These are phyloP conservation scores for Camellia granthamiana DNA, from an alignment of 148 eudicot genomes.

Conservation along the genomic window DNA sequence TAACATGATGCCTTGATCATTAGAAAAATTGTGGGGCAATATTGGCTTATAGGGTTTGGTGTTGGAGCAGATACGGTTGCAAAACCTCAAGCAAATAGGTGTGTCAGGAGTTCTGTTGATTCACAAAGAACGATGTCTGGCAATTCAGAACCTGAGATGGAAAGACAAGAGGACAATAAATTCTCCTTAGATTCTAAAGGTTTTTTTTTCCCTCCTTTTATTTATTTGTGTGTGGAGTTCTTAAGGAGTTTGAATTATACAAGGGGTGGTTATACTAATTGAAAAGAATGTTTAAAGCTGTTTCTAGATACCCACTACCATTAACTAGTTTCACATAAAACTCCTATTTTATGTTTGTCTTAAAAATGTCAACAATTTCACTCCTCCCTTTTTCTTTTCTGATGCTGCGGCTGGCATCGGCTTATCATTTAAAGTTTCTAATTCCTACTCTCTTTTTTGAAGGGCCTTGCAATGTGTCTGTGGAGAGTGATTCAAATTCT, in stretches of 20 bases:
- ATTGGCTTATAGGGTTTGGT: constrained; percentile 16
- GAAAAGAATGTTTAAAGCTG: not conserved
- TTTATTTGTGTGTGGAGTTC: not conserved
- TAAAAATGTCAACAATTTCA: not conserved
- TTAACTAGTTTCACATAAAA: not conserved
- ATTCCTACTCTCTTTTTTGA: too few species aligned
- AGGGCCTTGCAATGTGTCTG: too few species aligned
- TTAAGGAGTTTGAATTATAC: not conserved
- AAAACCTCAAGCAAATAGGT: constrained; percentile 30
- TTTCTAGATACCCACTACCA: not conserved
- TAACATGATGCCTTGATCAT: too few species aligned
- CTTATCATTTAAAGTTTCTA: too few species aligned
- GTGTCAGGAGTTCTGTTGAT: constrained; percentile 20
- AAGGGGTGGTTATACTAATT: too few species aligned
- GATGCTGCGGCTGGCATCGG: too few species aligned
- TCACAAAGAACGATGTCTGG: constrained; percentile 22
- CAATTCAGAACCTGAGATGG: constrained; percentile 24
- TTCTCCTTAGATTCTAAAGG: constrained; percentile 24
- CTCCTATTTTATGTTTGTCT: not conserved
- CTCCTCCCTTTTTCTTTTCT: not conserved
- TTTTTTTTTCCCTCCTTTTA: not conserved
- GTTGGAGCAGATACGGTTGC: constrained; percentile 25
- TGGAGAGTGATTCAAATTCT: too few species aligned
- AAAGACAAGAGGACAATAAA: constrained; percentile 25
- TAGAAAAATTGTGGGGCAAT: not conserved